phyloP scores from a whole-genome alignment of 768 basidiomycete species.

The Pleurotus giganteus region DNA sequence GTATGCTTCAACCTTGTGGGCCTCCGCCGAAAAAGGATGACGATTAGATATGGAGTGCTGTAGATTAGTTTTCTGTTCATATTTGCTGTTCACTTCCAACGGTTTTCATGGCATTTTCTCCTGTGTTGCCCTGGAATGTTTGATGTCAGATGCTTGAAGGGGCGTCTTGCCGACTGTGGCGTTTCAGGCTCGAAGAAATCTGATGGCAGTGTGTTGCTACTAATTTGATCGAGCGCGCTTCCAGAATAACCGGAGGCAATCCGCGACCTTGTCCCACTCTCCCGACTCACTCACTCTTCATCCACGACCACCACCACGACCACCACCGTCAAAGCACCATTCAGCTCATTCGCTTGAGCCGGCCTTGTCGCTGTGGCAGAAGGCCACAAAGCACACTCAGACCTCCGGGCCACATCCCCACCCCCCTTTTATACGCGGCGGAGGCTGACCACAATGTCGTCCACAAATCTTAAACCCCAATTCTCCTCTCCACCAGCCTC shows the following conservation, averaged over 20 bases:
- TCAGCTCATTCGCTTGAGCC: not conserved
- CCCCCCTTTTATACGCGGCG: not conserved
- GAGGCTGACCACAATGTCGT: slow-evolving; percentile 3
- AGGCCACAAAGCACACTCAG: not conserved
- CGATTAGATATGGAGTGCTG: slow-evolving; percentile 36
- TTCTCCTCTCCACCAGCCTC: slow-evolving; percentile 3
- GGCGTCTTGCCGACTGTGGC: slow-evolving; percentile 5
- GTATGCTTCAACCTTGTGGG: slow-evolving; percentile 94
- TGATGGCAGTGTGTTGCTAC: slow-evolving; percentile 4
- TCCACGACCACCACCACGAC: slow-evolving; percentile 5
- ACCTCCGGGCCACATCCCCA: not conserved
- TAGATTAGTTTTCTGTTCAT: not conserved
- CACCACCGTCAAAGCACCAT: not conserved
- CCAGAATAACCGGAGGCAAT: not conserved
- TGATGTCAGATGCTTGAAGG: not conserved
- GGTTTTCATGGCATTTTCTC: not conserved
- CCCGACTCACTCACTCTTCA: not conserved
- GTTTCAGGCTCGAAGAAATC: slow-evolving; percentile 4
- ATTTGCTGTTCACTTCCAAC: not conserved
- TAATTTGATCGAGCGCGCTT: not conserved
- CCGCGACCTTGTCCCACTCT: not conserved
- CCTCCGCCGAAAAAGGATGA: slow-evolving; percentile 91
- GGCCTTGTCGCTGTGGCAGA: not conserved
- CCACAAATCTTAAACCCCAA: not conserved
- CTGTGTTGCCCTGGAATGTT: slow-evolving; percentile 5